phyloP scores from a whole-genome alignment of 371 early-diverging fungal genomes.

The Mucor velutinosus region DNA sequence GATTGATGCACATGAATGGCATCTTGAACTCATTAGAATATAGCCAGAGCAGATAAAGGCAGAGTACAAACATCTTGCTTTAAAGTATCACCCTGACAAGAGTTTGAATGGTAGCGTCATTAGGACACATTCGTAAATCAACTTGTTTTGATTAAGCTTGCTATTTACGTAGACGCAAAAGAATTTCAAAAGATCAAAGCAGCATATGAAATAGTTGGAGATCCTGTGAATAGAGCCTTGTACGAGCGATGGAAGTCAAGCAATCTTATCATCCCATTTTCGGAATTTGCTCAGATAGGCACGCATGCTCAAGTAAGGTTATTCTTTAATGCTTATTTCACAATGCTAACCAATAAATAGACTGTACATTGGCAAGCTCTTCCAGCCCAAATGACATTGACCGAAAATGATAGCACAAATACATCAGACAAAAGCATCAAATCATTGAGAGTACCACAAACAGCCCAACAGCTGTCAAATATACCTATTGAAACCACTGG shows the following conservation, averaged over 20 bases:
- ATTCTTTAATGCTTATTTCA: neutral
- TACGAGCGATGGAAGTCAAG: conserved; percentile 42
- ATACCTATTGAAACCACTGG: conserved; percentile 14
- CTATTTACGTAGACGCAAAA: neutral
- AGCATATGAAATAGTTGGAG: conserved; percentile 36
- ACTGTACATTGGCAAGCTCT: conserved; percentile 42
- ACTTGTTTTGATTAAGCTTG: neutral
- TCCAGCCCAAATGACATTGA: conserved; percentile 26
- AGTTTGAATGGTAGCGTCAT: neutral
- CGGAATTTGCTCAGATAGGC: conserved; percentile 29
- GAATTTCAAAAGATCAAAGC: conserved; percentile 28
- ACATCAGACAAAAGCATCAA: neutral
- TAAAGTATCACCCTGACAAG: conserved; percentile 33
- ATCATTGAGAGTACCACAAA: conserved; percentile 12
- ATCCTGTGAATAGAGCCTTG: conserved; percentile 27
- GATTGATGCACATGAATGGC: neutral
- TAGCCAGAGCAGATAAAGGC: conserved; percentile 32
- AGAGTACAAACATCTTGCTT: conserved; percentile 30
- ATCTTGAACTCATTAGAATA: neutral
- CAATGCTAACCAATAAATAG: conserved; percentile 1
- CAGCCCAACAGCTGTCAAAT: conserved; percentile 11
- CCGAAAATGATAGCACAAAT: conserved; percentile 8
- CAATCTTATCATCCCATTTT: conserved; percentile 33
- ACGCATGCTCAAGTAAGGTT: conserved; percentile 34
- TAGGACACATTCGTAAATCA: neutral